A percentile compares a stretch with the other conserved stretches of the same genome.
phyloP scores from a whole-genome alignment of 257 asterid genomes.

The Ajuga chamaepitys region DNA sequence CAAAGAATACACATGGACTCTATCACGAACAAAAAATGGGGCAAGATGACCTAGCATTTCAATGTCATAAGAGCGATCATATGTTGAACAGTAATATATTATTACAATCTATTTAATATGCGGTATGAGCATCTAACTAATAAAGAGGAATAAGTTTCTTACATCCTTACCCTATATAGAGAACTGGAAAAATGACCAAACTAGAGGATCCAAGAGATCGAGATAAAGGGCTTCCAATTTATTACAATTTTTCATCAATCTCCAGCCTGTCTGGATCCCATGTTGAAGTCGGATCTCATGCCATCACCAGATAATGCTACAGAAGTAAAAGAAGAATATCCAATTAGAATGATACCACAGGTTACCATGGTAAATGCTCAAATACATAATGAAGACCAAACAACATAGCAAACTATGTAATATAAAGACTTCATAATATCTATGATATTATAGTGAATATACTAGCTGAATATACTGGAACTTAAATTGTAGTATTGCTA shows the following conservation, averaged over 20 bases:
- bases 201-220: neutral
- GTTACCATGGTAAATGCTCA: neutral
- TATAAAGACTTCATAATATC: neutral
- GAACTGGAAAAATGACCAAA: neutral
- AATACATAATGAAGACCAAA: neutral
- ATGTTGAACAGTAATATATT: conserved; percentile 1
- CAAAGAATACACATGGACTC: too few species aligned
- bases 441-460: neutral
- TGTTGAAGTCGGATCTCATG: neutral
- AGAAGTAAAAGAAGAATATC: neutral
- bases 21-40: neutral
- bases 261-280: neutral
- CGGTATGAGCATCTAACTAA: conserved; percentile 10
- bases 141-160: neutral
- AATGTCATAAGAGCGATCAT: neutral
- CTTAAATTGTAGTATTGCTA: neutral
- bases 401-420: too few species aligned
- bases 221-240: conserved; percentile 12
- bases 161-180: neutral
- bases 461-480: neutral
- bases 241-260: conserved; percentile 15
- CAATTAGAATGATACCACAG: neutral
- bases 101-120: neutral
- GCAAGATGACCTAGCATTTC: neutral
- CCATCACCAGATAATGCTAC: conserved; percentile 13